Evolutionary conservation across 2,329 filamentous ascomycete genomes (phyloP), one percentile per base, ranked within the genome.

Genomic region (Thielaviopsis populi): DNA sequence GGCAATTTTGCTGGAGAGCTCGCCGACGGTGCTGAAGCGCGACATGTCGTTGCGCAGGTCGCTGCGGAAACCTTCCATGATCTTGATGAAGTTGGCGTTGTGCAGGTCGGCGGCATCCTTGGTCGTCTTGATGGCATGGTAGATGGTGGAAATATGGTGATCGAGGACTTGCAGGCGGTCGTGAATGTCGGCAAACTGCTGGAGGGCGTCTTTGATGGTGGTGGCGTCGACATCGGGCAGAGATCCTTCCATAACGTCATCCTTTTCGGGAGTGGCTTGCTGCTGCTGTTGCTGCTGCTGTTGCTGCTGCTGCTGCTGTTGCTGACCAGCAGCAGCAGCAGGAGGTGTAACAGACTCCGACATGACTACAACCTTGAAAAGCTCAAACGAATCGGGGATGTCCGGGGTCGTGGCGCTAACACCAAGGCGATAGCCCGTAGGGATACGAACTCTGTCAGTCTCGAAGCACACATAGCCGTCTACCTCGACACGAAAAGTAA

Each of bases 301-400:
- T 48, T 24, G 33, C 42, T 56, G 40, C n/a, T 60, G 58, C 42
- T 63, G 30, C 53, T 60, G 62, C 65, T 64, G 33, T 42, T 63
- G 59, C 66, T 68, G 61, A 64, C 65, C n/a, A 62, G 68, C 66
- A 63, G 67, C n/a, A 62, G 68, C 66, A 63, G 67, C 61, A 41
- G 67, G 70, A 65, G 69, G 76, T 70, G 72, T 70, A 8, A 72
- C 69, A 37, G 73, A 72, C 30, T 83, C 81, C 11, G 81, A 85
- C 71, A 85, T 83, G 61, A 94, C 83, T 42, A 88, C 80, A 71
- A 97, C 82, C 73, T 92, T 95, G 79, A 91, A 94, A 68, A 96
- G 74, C 75, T 99, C 94, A 70, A 96, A 95, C 4, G 90, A 95
- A 75, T 99, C 94, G 0, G 94, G 91, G 70, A 85, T 91, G 69